Base-by-base conservation (phyloP, 2,329 filamentous ascomycete species). In the Diaporthe aspalathi region DNA sequence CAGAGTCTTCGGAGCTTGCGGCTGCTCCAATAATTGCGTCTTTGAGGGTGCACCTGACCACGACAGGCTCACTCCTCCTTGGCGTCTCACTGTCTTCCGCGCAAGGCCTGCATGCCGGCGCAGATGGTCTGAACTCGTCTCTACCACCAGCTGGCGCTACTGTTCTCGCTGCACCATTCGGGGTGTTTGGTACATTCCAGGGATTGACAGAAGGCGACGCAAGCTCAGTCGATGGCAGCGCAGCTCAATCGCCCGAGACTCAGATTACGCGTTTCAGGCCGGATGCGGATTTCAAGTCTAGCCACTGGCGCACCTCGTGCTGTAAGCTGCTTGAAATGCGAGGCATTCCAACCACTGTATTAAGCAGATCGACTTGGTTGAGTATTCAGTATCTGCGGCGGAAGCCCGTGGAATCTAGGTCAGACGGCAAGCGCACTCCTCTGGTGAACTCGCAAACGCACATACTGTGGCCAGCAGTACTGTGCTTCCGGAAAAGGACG, bases 101-200 rank as follows among this genome's bases (percentile, higher is more conserved):
- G 52, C 80, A 83, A 47, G 86, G 85, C 8, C 78, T 90, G 49
- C 77, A 84, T 17, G 83, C 82, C 1, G 79, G 86, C 24, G 84
- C 85, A 20, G 84, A 88, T 72, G 78, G 78, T 8, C 73, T 83
- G 40, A 79, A 80, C 17, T 77, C 81, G 17, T 82, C 81, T 50
- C 74, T 84, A 5, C 80, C 82, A 6, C 80, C 82, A 9, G 76
- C 84, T 0, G 83, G 84, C 22, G 79, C 83, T 20, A 82, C 84
- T 2, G 83, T 90, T 24, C 78, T 90, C 24, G 84, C 86, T 8
- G 88, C 88, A 2, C 88, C 88, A 0, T 84, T 89, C 65, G 88
- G 88, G 17, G 78, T 83, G 27, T 83, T 86, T 73, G 84, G 83
- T 12, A 82, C 81, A 8, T 81, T 84, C 29, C 81, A 83, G 52